Percentiles rank a stretch among this genome's conserved stretches.
These are phyloP conservation scores for Omphalotus guepiniiformis DNA, from an alignment of 768 basidiomycete genomes.

Conservation along the genomic window DNA sequence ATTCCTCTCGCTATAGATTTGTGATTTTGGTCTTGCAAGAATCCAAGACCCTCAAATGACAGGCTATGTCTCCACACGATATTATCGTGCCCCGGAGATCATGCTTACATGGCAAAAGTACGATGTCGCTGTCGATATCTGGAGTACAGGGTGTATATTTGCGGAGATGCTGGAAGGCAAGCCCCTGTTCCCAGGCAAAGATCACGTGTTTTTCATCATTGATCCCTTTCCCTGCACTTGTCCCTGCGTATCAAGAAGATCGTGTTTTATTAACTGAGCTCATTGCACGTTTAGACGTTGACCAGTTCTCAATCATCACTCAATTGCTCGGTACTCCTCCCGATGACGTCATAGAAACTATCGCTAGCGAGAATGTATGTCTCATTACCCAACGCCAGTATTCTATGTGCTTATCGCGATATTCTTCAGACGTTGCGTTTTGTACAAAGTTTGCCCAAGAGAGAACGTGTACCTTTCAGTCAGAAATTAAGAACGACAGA, in stretches of 20 bases:
- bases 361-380: constrained; percentile 93
- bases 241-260: too few species aligned
- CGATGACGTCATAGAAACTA: constrained; percentile 99
- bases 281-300: constrained; percentile 68
- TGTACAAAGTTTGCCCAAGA: constrained; percentile 96
- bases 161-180: constrained; percentile 99
- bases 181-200: constrained; percentile 98
- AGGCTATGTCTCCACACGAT: constrained; percentile 97
- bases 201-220: constrained; percentile 64
- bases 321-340: constrained; percentile 98
- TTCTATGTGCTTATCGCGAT: constrained; percentile 2
- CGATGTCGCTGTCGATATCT: constrained; percentile 98
- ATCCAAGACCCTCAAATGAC: constrained; percentile 99
- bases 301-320: constrained; percentile 99
- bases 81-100: constrained; percentile 99
- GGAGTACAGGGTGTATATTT: constrained; percentile 99
- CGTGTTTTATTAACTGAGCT: too few species aligned
- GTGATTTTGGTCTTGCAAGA: constrained; percentile 97
- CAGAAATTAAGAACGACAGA: constrained; percentile 90
- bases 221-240: constrained; percentile 8
- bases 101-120: constrained; percentile 99
- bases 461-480: constrained; percentile 91
- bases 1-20: constrained; percentile 56
- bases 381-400: not conserved
- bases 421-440: constrained; percentile 83